Evolutionary conservation across 345 rosid genomes (phyloP), one percentile per base, ranked within the genome.

Genomic region (Bruguiera gymnorhiza): DNA sequence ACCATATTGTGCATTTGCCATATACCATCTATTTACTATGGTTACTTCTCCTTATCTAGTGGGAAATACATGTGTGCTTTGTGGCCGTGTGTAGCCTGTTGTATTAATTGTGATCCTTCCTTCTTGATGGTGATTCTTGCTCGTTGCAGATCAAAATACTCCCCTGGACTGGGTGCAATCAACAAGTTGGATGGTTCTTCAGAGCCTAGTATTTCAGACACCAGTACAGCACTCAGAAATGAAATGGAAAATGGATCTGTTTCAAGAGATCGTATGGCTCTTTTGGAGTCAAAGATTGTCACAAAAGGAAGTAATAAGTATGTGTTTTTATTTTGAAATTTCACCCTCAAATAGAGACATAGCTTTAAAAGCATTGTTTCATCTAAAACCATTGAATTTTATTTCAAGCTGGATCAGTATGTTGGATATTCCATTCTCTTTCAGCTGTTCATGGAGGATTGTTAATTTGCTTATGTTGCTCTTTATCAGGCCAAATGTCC

Each of bases 301-400:
- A 24, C 81, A 23, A 85, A 76, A 78, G 81, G 67, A 66, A 79
- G 76, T 58, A 74, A 78, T 69, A 83, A 75, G 89, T 85, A 83
- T 71, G 86, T 83, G 18, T 6, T 62, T 7, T 56, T 13, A 56
- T 56, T 5, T 24, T 55, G 59, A 55, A 55, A 55, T 55, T 23
- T 55, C 27, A 55, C 11, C 16, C 11, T 55, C 23, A 37, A 37
- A 11, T 8, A 11, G 26, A 21, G 26, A 54, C 26, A 20, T 54
- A 21, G 15, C 27, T 20, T 20, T 54, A 21, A 54, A 20, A 20
- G 21, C 21, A 54, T 54, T 24, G 10, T 7, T 21, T 54, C 26
- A 21, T 21, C 26, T 54, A 20, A 24, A 54, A 20, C 11, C 27
- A 54, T 54, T 21, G 58, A 54, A 24, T 54, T 54, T 21, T 24